These are phyloP conservation scores for Mucor sp. DNA, from an alignment of 371 early-diverging fungal genomes.

Conservation along the genomic window DNA sequence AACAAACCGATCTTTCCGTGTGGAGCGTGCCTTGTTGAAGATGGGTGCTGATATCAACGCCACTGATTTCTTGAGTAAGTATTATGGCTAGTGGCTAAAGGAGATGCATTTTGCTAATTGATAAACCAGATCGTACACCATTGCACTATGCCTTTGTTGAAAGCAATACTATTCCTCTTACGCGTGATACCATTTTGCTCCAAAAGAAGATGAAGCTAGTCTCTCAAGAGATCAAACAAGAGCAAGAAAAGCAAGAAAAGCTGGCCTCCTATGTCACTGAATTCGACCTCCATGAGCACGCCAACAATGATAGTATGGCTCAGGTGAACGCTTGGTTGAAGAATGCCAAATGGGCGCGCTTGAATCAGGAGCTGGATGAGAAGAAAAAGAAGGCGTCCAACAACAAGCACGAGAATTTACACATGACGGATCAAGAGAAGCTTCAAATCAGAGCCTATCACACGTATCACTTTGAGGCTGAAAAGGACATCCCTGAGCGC, in stretches of 20 bases:
- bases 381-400: not conserved
- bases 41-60: slow-evolving; percentile 52
- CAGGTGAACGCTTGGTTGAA: slow-evolving; percentile 9
- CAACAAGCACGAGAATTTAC: not conserved
- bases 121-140: slow-evolving; percentile 63
- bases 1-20: slow-evolving; percentile 53
- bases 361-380: not conserved
- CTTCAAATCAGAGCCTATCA: slow-evolving; percentile 3
- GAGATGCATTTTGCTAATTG: no score
- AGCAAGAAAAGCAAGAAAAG: slow-evolving; percentile 10
- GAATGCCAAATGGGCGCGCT: slow-evolving; percentile 6
- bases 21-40: slow-evolving; percentile 51
- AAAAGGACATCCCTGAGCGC: slow-evolving; percentile 9
- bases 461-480: slow-evolving; percentile 4
- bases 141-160: slow-evolving; percentile 56
- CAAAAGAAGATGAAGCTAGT: slow-evolving; percentile 21
- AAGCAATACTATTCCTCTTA: slow-evolving; percentile 44
- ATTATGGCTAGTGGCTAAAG: not conserved
- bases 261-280: slow-evolving; percentile 8
- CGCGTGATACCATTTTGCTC: slow-evolving; percentile 24
- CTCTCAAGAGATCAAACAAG: slow-evolving; percentile 13
- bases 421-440: slow-evolving; percentile 8
- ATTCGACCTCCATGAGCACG: slow-evolving; percentile 3
- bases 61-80: slow-evolving; percentile 46
- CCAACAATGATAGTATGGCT: not conserved